Conservation (phyloP, 352 stramenopile genomes). For the Phytopythium sindhum region DNA sequence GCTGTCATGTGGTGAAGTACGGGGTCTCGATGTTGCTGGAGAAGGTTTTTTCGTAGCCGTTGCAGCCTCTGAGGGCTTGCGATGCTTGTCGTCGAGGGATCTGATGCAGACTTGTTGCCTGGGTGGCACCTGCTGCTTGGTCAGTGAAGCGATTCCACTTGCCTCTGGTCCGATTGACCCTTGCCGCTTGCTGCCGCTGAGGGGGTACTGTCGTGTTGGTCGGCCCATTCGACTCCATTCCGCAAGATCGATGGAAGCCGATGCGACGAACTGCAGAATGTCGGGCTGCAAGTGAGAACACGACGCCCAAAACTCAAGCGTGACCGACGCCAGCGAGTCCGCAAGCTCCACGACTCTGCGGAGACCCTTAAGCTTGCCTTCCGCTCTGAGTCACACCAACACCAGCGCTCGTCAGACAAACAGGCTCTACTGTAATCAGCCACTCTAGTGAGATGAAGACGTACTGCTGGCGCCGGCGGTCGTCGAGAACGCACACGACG, state of each 20-base stretch:
- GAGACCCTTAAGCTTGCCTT: background rate
- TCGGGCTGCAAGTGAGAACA: background rate
- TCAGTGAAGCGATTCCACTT: background rate
- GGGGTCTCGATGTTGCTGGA: background rate
- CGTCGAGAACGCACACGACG: background rate
- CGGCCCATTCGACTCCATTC: constrained; percentile 16
- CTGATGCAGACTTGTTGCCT: background rate
- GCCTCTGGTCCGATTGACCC: background rate
- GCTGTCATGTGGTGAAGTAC: background rate
- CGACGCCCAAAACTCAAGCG: background rate
- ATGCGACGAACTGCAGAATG: constrained; percentile 25
- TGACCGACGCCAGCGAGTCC: background rate
- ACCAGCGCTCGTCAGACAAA: background rate
- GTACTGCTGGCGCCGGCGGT: background rate
- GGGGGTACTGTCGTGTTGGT: constrained; percentile 12
- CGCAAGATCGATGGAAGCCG: constrained; percentile 16
- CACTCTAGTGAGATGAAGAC: background rate
- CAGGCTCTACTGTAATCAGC: background rate
- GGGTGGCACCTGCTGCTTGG: background rate
- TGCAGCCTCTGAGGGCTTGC: background rate
- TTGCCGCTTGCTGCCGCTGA: constrained; percentile 1
- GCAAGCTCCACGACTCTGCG: background rate
- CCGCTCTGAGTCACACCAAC: background rate
- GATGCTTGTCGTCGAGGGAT: background rate
- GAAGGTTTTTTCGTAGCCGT: background rate